Percentiles rank a stretch among this genome's conserved stretches.
Conservation (phyloP, 2,329 filamentous ascomycete species). For the Exophiala phaeomuriformis region DNA sequence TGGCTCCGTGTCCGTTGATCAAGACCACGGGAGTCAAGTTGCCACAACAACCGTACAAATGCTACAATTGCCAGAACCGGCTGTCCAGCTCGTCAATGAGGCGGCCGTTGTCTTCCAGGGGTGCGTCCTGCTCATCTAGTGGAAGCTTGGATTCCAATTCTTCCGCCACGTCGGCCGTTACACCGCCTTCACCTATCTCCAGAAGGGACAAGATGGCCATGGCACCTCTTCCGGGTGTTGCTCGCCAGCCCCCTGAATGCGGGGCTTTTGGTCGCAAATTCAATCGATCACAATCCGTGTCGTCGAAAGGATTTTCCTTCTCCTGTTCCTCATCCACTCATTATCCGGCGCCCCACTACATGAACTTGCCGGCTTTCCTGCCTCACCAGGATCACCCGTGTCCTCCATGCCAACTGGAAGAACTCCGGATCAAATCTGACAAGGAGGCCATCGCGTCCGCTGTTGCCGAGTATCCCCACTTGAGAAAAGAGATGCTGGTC, state of each 20-base stretch:
- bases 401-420: conserved; percentile 26
- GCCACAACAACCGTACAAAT: conserved; percentile 27
- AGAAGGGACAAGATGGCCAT: conserved; percentile 9
- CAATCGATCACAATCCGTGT: conserved; percentile 13
- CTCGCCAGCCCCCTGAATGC: conserved; percentile 20
- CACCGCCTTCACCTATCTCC: conserved; percentile 18
- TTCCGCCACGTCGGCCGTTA: conserved; percentile 9
- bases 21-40: conserved; percentile 24
- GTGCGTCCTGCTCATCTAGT: conserved; percentile 17
- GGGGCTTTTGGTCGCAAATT: conserved; percentile 13
- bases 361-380: conserved; percentile 23
- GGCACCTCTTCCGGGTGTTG: conserved; percentile 23
- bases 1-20: conserved; percentile 23
- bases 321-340: conserved; percentile 24
- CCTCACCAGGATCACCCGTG: conserved; percentile 27
- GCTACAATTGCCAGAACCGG: conserved; percentile 26
- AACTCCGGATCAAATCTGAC: conserved; percentile 15
- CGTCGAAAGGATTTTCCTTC: conserved; percentile 22
- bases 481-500: conserved; percentile 26
- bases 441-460: conserved; percentile 20
- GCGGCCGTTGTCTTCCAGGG: conserved; percentile 11
- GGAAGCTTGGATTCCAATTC: conserved; percentile 22
- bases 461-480: conserved; percentile 19
- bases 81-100: conserved; percentile 10
- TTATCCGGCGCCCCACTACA: conserved; percentile 22